Conservation (phyloP, 306 rosid genomes). For the Rosa rugosa region DNA sequence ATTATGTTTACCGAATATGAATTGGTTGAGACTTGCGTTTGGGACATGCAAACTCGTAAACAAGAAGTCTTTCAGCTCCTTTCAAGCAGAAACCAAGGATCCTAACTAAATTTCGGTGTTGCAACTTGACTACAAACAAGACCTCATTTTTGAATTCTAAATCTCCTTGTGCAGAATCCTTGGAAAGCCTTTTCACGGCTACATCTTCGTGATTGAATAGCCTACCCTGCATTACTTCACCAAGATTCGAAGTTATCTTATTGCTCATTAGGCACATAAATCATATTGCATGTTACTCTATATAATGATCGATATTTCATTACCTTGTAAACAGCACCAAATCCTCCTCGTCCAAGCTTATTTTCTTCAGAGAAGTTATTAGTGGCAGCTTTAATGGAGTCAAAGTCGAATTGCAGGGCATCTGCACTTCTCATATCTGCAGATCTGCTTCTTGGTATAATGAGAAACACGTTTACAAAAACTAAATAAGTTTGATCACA, state of each 20-base stretch:
- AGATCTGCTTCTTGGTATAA: neutral
- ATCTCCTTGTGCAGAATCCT: neutral
- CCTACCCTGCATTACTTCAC: too few relatives aligned
- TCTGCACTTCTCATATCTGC: neutral
- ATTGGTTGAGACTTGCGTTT: neutral
- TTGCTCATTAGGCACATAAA: too few relatives aligned
- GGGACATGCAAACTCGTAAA: neutral
- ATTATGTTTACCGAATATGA: neutral
- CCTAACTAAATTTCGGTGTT: neutral
- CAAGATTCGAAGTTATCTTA: too few relatives aligned
- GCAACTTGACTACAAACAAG: neutral
- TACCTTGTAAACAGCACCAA: too few relatives aligned
- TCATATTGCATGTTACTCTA: too few relatives aligned
- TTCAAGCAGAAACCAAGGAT: neutral
- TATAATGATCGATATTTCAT: too few relatives aligned
- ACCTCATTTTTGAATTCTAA: neutral
- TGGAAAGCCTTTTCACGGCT: too few relatives aligned
- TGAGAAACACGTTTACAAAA: too few relatives aligned
- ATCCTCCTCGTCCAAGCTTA: neutral
- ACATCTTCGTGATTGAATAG: too few relatives aligned
- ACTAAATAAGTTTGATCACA: neutral
- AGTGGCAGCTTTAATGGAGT: conserved; percentile 6
- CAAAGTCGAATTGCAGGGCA: conserved; percentile 5
- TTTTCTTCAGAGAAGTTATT: conserved; percentile 11
- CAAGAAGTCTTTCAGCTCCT: neutral